Base-by-base conservation (phyloP, 768 basidiomycete genomes). In the Royoungia palumana region DNA sequence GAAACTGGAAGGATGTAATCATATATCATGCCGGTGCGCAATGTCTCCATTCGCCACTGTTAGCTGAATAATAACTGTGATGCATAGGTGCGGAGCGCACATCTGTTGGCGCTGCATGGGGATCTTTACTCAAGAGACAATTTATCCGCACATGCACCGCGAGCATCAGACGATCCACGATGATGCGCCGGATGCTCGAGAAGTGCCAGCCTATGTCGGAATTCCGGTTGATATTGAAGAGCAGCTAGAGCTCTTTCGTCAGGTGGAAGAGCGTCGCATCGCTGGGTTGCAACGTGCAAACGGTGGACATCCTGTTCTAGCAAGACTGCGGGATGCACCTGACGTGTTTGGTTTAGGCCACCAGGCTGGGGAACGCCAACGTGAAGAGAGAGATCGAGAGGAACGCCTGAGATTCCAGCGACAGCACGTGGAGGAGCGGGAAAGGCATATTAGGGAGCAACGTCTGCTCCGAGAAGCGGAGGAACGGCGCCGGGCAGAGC, bases 1-100 rank as follows among this genome's bases (percentile, higher is more conserved):
- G 67, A 81, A 83, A 41, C 56, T 65, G 14, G 83, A 80, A 46
- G 89, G 89, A 1, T 91, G 89, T 60, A 86, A 90, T 65, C 89
- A 91, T 64, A 81, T 91, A 74, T 80, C 76, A 14, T 91, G 89
- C 65, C 69, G 35, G 64, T 65, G 45, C 14, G 63, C 24, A 7
- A 12, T 14, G 3, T 43, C 24, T 7, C 37, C 6, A 2, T 40
- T 20, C 2, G 6, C 12, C 16, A 4, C 22, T 7, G 25, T 3
- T 4, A 2, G 17, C 2, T 12, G 14, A 21, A 19, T 5, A 0
- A 12, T 20, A 8, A 14, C 6, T 1, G n/a, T 2, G 20, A 20
- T 27, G 16, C 9, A 19, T 28, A 83, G 77, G 41, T 91, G 89
- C 62, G 74, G 78, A 41, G 85, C 83, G 1, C 89, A 91, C 62